A percentile compares a stretch with the other conserved stretches of the same genome.
phyloP scores from a whole-genome alignment of 2,329 filamentous ascomycete genomes.

The Tympanopsis confertula region DNA sequence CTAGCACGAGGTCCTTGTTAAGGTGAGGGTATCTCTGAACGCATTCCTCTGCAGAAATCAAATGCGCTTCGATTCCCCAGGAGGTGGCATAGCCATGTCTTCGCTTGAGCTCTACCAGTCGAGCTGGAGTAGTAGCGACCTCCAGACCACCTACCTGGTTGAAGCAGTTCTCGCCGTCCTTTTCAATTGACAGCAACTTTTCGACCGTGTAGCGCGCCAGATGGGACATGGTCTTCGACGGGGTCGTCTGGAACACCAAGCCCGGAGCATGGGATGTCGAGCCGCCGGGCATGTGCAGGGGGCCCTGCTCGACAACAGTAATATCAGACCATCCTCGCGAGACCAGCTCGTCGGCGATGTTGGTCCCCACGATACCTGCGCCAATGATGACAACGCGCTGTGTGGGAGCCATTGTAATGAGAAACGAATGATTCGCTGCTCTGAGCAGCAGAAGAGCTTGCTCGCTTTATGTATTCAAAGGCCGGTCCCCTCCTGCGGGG shows the following conservation, averaged over 20 bases:
- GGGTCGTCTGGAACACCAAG: conserved; percentile 51
- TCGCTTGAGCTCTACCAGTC: conserved; percentile 48
- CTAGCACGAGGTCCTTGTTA: conserved; percentile 38
- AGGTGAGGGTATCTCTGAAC: conserved; percentile 39
- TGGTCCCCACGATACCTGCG: conserved; percentile 52
- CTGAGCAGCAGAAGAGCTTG: too few relatives aligned
- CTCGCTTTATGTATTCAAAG: too few relatives aligned
- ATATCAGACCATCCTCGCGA: conserved; percentile 50
- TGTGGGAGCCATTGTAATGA: conserved; percentile 17
- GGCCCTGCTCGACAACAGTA: conserved; percentile 54
- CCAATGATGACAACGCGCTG: conserved; percentile 46
- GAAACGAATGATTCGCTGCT: too few relatives aligned
- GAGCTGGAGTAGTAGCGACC: conserved; percentile 45
- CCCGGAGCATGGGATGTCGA: conserved; percentile 56
- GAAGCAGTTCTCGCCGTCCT: conserved; percentile 38
- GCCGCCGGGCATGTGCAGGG: conserved; percentile 48
- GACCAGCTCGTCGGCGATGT: conserved; percentile 52
- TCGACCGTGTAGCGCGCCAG: conserved; percentile 51
- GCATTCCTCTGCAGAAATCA: conserved; percentile 41
- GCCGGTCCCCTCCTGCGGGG: too few relatives aligned
- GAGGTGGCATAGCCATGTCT: conserved; percentile 48
- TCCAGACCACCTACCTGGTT: conserved; percentile 54
- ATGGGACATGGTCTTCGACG: conserved; percentile 41
- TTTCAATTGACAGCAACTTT: conserved; percentile 40
- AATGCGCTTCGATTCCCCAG: conserved; percentile 43